Conservation (phyloP, 176 grass and related monocot genomes). For the Triticum monococcum region DNA sequence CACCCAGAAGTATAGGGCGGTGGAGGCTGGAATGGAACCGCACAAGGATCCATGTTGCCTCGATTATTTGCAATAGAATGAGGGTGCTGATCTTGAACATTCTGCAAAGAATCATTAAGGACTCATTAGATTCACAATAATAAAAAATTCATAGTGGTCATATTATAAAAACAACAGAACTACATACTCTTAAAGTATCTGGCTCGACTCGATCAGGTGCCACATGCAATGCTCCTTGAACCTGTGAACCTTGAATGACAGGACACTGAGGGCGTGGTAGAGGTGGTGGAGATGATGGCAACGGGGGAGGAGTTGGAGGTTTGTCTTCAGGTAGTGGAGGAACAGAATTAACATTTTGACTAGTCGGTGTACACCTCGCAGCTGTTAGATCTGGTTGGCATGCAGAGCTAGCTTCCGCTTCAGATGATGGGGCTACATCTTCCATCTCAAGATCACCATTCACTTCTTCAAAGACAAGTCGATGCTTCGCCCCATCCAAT, state of each 20-base stretch:
- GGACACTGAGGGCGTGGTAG: slow-evolving; percentile 20
- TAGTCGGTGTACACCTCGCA: background rate
- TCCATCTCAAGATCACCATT: slow-evolving; percentile 98
- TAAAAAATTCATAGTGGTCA: slow-evolving; percentile 14
- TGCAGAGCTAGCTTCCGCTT: slow-evolving; percentile 30
- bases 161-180: slow-evolving; percentile 1
- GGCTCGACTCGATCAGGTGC: slow-evolving; percentile 37
- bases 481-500: slow-evolving; percentile 54
- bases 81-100: slow-evolving; percentile 60
- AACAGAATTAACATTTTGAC: slow-evolving; percentile 34
- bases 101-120: slow-evolving; percentile 52
- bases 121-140: slow-evolving; percentile 13
- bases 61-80: slow-evolving; percentile 37
- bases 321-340: slow-evolving; percentile 79
- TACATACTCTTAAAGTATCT: slow-evolving; percentile 43
- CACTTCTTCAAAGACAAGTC: slow-evolving; percentile 75
- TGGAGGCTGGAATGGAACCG: slow-evolving; percentile 41
- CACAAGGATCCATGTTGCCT: slow-evolving; percentile 44
- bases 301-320: slow-evolving; percentile 85
- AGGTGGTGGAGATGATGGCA: slow-evolving; percentile 88
- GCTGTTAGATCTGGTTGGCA: slow-evolving; percentile 31
- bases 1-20: slow-evolving; percentile 58
- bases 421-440: slow-evolving; percentile 69
- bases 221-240: slow-evolving; percentile 30
- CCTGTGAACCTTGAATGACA: slow-evolving; percentile 37